Conservation (phyloP, 108 stramenopile genomes). For the Pseudonitzschia pungens region DNA sequence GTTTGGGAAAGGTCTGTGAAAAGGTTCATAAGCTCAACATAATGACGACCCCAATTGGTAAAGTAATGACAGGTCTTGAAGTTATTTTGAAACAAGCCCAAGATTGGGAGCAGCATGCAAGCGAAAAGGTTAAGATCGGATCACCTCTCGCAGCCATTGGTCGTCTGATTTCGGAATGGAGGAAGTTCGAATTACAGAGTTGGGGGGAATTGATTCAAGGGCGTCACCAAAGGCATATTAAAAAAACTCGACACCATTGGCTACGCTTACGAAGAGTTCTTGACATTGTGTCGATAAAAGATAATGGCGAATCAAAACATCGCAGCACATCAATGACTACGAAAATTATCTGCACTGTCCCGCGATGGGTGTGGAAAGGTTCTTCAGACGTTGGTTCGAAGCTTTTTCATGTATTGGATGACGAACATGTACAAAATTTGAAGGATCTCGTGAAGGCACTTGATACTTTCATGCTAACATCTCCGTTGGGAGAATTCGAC, state of each 20-base stretch:
- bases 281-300: neutral
- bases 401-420: conserved; percentile 1
- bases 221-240: conserved; percentile 47
- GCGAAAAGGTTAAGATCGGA: conserved; percentile 75
- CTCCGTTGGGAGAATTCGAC: conserved; percentile 66
- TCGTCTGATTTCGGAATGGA: conserved; percentile 85
- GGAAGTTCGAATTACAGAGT: conserved; percentile 90
- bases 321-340: neutral
- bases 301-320: neutral
- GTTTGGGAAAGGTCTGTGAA: conserved; percentile 70
- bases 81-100: conserved; percentile 85
- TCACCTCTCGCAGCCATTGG: conserved; percentile 67
- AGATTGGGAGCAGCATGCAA: conserved; percentile 97
- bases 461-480: conserved; percentile 84
- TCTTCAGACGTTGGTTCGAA: conserved; percentile 20
- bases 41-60: conserved; percentile 73
- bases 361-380: conserved; percentile 80
- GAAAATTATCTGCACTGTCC: conserved; percentile 21
- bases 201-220: conserved; percentile 76
- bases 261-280: conserved; percentile 50
- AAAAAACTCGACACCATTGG: conserved; percentile 62
- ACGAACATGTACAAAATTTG: conserved; percentile 21
- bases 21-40: conserved; percentile 66
- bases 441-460: conserved; percentile 61
- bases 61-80: conserved; percentile 91